A percentile compares a stretch with the other conserved stretches of the same genome.
phyloP scores from a whole-genome alignment of 208 protist species.

The Leishmania tarentolae region DNA sequence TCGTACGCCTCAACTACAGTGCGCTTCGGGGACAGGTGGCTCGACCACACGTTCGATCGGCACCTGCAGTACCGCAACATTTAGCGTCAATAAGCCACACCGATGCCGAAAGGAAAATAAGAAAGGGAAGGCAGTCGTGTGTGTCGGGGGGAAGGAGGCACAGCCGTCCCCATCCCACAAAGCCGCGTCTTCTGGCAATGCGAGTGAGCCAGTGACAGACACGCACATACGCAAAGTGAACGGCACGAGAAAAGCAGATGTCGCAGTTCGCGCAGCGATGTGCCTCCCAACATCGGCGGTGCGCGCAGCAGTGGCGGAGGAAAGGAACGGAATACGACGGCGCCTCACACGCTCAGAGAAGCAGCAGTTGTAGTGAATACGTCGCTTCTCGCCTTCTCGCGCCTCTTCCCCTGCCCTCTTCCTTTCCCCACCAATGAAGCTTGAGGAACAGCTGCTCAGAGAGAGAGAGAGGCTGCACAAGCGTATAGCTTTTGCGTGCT shows the following conservation, averaged over 20 bases:
- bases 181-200: background rate
- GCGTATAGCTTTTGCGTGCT: background rate
- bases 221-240: background rate
- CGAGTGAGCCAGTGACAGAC: no score
- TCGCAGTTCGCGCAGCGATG: background rate
- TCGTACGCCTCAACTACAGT: slow-evolving; percentile 74
- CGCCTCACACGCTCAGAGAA: background rate
- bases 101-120: background rate
- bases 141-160: background rate
- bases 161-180: background rate
- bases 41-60: slow-evolving; percentile 46
- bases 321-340: background rate
- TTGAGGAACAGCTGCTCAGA: background rate
- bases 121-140: background rate
- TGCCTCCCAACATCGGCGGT: background rate
- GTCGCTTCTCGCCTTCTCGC: background rate
- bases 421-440: background rate
- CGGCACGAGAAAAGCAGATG: background rate
- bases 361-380: background rate
- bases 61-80: slow-evolving; percentile 15
- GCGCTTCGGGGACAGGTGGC: slow-evolving; percentile 48
- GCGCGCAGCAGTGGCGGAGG: background rate
- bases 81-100: background rate
- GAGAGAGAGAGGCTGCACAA: background rate
- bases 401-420: background rate